These are phyloP conservation scores for Eutrema salsugineum DNA, from an alignment of 441 rosid species.

Conservation along the genomic window DNA sequence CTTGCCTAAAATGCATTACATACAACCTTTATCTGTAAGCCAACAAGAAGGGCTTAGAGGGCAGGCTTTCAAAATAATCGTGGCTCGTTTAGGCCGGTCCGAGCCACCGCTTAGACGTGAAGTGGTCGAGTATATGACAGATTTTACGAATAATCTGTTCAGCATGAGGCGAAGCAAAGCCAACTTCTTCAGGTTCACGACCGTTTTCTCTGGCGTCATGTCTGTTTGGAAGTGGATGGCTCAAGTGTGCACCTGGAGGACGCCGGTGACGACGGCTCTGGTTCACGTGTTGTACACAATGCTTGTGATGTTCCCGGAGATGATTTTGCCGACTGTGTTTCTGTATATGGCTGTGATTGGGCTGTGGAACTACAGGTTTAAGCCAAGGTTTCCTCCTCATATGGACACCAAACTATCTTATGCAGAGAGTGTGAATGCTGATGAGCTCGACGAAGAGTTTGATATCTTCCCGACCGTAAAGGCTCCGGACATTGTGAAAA, in stretches of 20 bases:
- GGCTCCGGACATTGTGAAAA: constrained; percentile 48
- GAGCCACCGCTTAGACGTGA: constrained; percentile 89
- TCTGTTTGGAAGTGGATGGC: constrained; percentile 72
- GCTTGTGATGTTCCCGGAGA: constrained; percentile 80
- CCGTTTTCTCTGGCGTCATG: constrained; percentile 63
- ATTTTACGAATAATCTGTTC: constrained; percentile 63
- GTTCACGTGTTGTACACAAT: constrained; percentile 70
- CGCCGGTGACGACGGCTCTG: constrained; percentile 67
- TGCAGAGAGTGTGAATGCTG: constrained; percentile 59
- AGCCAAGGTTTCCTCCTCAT: constrained; percentile 83
- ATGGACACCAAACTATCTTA: constrained; percentile 72
- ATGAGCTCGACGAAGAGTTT: constrained; percentile 92
- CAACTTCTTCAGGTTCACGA: constrained; percentile 69
- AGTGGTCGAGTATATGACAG: constrained; percentile 83
- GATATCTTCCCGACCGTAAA: constrained; percentile 68
- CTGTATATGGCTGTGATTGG: constrained; percentile 89
- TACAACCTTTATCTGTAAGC: constrained; percentile 51
- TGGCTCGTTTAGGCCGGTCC: constrained; percentile 67
- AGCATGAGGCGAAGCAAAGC: constrained; percentile 99
- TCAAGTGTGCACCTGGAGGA: constrained; percentile 82
- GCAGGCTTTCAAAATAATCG: constrained; percentile 66
- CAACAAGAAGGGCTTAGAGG: constrained; percentile 61
- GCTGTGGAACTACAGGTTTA: constrained; percentile 68
- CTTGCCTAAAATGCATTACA: constrained; percentile 93
- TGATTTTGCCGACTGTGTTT: constrained; percentile 82